Conservation (phyloP, 129 eudicot species). For the Heracleum sosnowskyi region DNA sequence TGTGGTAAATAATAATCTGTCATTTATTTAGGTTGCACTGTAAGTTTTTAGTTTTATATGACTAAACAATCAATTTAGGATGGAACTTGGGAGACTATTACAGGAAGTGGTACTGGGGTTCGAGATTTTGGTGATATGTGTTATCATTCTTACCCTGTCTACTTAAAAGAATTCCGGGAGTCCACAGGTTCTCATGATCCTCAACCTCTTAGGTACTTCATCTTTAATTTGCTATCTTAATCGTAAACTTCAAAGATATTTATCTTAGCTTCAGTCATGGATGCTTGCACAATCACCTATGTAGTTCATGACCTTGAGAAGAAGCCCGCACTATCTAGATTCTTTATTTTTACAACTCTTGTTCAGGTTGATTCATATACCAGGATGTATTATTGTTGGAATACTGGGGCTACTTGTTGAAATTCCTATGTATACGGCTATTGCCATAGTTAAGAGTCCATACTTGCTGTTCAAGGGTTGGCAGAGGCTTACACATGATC, state of each 20-base stretch:
- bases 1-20: slow-evolving; percentile 45
- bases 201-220: slow-evolving; percentile 58
- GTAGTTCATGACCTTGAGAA: neutral
- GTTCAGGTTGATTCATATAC: slow-evolving; percentile 85
- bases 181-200: slow-evolving; percentile 40
- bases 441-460: slow-evolving; percentile 81
- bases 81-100: slow-evolving; percentile 90
- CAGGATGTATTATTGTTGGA: slow-evolving; percentile 77
- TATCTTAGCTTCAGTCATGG: neutral
- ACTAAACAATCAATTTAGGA: slow-evolving; percentile 40
- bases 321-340: neutral
- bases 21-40: too few relatives aligned
- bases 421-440: slow-evolving; percentile 81
- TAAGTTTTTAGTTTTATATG: neutral
- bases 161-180: slow-evolving; percentile 70
- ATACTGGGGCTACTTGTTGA: slow-evolving; percentile 66
- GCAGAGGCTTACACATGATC: slow-evolving; percentile 78
- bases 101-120: slow-evolving; percentile 88
- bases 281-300: neutral
- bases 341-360: neutral
- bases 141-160: slow-evolving; percentile 69
- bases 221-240: neutral
- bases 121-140: slow-evolving; percentile 85
- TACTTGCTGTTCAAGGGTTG: slow-evolving; percentile 85
- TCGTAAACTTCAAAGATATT: neutral